Percentiles rank a stretch among this genome's conserved stretches.
These are phyloP conservation scores for Cichorium intybus DNA, from an alignment of 140 eudicot genomes.

Conservation along the genomic window DNA sequence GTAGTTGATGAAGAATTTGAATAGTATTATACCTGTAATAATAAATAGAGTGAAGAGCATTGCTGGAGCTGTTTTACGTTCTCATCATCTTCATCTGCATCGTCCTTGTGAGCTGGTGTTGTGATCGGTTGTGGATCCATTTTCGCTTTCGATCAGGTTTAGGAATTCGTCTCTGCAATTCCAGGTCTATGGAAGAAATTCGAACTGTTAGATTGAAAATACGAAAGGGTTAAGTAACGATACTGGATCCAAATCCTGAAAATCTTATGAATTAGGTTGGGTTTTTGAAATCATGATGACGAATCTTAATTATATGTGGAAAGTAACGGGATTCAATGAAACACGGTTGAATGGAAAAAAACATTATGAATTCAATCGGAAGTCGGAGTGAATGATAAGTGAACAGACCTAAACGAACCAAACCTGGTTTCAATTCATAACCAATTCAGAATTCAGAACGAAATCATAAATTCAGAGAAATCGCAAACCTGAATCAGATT, in stretches of 20 bases:
- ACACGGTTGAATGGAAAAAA: too few relatives aligned
- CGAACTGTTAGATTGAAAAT: neutral
- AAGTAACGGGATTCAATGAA: neutral
- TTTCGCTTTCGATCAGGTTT: neutral
- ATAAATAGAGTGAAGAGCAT: slow-evolving; percentile 74
- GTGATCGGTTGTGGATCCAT: slow-evolving; percentile 27
- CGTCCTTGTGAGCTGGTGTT: slow-evolving; percentile 35
- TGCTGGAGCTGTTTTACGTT: slow-evolving; percentile 80
- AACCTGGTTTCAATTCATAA: too few relatives aligned
- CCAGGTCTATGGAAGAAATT: neutral
- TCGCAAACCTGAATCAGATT: too few relatives aligned
- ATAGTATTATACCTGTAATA: slow-evolving; percentile 53
- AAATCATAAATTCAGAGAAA: too few relatives aligned
- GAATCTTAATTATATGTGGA: neutral
- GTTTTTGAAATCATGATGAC: neutral
- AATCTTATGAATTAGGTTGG: neutral
- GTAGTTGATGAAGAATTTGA: neutral
- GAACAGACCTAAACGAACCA: too few relatives aligned
- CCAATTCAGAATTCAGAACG: too few relatives aligned
- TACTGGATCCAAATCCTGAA: neutral
- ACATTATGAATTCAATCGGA: neutral
- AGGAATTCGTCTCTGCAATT: too few relatives aligned
- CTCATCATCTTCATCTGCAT: slow-evolving; percentile 80
- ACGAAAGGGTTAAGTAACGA: too few relatives aligned
- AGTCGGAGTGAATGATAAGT: neutral